Evolutionary conservation across 2,329 filamentous ascomycete genomes (phyloP).

Genomic region (Cladosporium velox): DNA sequence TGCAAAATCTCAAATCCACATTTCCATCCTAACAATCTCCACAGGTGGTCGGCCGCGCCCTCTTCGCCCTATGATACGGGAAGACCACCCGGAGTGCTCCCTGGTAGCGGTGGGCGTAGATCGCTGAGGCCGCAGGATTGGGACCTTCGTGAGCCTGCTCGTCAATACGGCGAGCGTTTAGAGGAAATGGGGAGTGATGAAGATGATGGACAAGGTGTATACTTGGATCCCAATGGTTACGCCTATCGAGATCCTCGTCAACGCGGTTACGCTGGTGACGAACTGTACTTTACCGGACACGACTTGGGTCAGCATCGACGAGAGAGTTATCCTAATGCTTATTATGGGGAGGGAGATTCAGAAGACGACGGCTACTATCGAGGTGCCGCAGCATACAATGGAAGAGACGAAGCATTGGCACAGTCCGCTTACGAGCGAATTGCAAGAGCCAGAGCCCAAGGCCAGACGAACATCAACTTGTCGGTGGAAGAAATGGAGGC

Average conservation of each 20-base stretch:
- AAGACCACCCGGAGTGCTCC: constrained; percentile 85
- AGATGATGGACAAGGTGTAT: constrained; percentile 48
- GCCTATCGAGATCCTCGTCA: constrained; percentile 29
- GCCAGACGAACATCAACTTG: constrained; percentile 77
- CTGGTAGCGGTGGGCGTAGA: constrained; percentile 61
- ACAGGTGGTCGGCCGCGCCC: constrained; percentile 92
- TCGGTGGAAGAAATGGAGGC: constrained; percentile 79
- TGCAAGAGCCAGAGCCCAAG: constrained; percentile 71
- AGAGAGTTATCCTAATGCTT: constrained; percentile 50
- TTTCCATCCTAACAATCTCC: not conserved
- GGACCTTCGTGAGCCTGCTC: constrained; percentile 45
- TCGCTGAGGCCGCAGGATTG: constrained; percentile 39
- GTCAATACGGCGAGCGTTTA: constrained; percentile 48
- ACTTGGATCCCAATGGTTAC: constrained; percentile 43
- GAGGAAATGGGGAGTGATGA: constrained; percentile 66
- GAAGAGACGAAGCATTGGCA: constrained; percentile 74
- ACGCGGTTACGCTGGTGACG: constrained; percentile 45
- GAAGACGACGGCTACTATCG: constrained; percentile 54
- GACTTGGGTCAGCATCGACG: constrained; percentile 47
- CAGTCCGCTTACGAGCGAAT: constrained; percentile 80
- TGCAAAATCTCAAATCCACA: no score
- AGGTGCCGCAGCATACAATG: constrained; percentile 49
- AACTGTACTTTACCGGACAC: constrained; percentile 52
- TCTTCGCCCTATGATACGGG: constrained; percentile 85
- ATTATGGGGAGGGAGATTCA: constrained; percentile 34